Evolutionary conservation across 2,329 filamentous ascomycete species (phyloP), one percentile per base, ranked within the genome.

Genomic region (Dactylonectria macrodidyma): DNA sequence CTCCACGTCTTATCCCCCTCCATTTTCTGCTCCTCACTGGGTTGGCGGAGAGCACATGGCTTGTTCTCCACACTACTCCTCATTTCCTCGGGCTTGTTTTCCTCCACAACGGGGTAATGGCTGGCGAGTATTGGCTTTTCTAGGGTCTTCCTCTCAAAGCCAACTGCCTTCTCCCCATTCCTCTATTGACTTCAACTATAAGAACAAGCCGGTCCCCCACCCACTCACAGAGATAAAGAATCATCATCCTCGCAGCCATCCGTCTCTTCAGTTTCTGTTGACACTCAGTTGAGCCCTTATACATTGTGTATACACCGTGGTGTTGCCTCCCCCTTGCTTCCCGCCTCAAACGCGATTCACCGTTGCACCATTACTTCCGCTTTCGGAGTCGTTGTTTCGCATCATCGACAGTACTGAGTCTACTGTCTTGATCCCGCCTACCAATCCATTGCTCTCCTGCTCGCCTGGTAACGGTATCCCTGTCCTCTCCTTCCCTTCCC

Each of bases 331-430:
- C 30, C 51, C n/a, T 41, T 54, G 33, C 56, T 52, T 69, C 61
- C 62, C 71, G 63, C 73, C 66, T 68, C 58, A 66, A 54, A 75
- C 73, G 66, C 69, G 74, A 69, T 57, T 62, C 59, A 47, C 56
- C 63, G 73, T 69, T 76, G 54, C 74, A 76, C 74, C 71, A 65
- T 72, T 69, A 66, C 69, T 75, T 68, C 73, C 74, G 69, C 66
- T 67, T 70, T 67, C 72, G 50, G 71, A 56, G 64, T 65, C 67
- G 47, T 70, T 69, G 71, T 74, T 72, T 75, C 67, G 67, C 66
- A 74, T 65, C 50, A 41, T 59, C 56, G 48, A 48, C 44, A 44
- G 48, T 26, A n/a, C 51, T 44, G 58, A 56, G 46, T 34, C 54
- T 66, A 30, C 57, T 72, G 68, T 71, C 65, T 66, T 71, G 68